Conservation (phyloP, 495 filamentous ascomycete genomes). For the Astrothelium macrocarpum region DNA sequence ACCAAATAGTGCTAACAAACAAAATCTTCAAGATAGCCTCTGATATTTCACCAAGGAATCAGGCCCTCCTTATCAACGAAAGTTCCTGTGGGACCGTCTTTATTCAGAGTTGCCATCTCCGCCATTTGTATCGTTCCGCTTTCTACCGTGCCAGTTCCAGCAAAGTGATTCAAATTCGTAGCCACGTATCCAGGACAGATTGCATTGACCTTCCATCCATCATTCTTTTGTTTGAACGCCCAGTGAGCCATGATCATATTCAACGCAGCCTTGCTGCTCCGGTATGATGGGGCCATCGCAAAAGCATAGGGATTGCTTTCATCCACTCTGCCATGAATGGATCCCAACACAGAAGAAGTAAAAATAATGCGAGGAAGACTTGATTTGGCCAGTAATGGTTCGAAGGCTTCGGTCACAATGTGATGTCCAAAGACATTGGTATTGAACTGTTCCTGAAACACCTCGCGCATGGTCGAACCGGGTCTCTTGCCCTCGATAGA, state of each 20-base stretch:
- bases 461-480: neutral
- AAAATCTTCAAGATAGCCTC: too few relatives aligned
- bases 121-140: neutral
- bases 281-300: neutral
- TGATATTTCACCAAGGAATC: neutral
- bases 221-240: neutral
- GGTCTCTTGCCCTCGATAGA: neutral
- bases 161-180: neutral
- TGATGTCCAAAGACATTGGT: constrained; percentile 2
- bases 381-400: neutral
- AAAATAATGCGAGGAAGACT: neutral
- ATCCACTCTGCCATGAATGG: neutral
- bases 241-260: constrained; percentile 4
- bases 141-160: neutral
- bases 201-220: constrained; percentile 4
- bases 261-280: neutral
- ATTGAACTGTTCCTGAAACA: neutral
- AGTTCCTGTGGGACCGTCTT: neutral
- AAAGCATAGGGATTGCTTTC: neutral
- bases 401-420: neutral
- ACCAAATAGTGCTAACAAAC: too few relatives aligned
- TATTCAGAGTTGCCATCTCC: neutral
- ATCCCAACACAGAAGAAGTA: neutral
- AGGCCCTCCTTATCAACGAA: neutral
- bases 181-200: neutral